Base-by-base conservation (phyloP, 345 rosid species). In the Brassica cretica region DNA sequence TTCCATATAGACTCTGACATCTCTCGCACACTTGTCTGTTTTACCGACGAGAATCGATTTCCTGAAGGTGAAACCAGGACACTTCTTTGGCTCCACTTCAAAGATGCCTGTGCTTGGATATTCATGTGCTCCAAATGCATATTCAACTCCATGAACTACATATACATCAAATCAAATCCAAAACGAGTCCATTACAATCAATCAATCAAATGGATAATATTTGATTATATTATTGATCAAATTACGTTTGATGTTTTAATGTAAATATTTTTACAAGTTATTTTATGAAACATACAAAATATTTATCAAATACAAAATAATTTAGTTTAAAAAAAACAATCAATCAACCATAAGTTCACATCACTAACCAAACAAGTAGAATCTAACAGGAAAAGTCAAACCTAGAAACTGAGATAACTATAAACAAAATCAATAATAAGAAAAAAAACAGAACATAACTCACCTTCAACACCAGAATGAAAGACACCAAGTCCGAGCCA, bases 381-480 rank as follows among this genome's bases (percentile, higher is more conserved):
- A 24, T 67, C 56, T 35, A 77, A 73, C 67, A 63, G 66, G 63
- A 30, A 68, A 64, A 61, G 68, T 68, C 60, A 8, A 73, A 63
- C 4, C 30, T 27, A 27, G 30, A 27, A 27, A 27, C 30, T 27
- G 30, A 27, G 30, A 27, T 27, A 27, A 27, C 30, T 27, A 27
- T 27, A 27, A 27, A 27, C 30, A 27, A 27, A 27, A 4, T 27
- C 30, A 27, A 27, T 27, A 27, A 21, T 21, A 21, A 21, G 1
- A 27, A 27, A 3, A 27, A 27, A 78, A 27, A 27, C 30, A 56
- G 35, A 32, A n/a, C 30, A 27, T 27, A 27, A 6, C 64, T 53
- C 7, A 94, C 98, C 93, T 86, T 92, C 95, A n/a, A 94, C 98
- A 49, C 98, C 98, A 51, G 98, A 94, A 84, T 94, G 98, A 82